Percentiles rank a stretch among this genome's conserved stretches.
Conservation (phyloP, 2,329 filamentous ascomycete genomes). For the Nemania bipapillata region DNA sequence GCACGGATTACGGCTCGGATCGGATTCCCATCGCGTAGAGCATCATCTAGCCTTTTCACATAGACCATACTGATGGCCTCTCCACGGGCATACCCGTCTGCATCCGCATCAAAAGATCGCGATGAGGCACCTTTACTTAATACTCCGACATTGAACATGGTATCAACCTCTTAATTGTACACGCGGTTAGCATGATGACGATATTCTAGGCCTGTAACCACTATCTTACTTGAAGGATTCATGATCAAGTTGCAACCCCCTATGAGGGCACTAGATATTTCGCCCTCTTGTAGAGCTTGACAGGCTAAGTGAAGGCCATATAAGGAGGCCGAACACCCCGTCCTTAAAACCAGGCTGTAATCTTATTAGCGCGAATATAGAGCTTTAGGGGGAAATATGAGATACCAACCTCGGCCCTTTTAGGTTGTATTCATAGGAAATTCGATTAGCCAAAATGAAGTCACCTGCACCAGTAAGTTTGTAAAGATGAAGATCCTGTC, state of each 20-base stretch:
- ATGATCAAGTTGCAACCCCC: constrained; percentile 35
- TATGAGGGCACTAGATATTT: constrained; percentile 35
- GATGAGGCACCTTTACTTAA: constrained; percentile 47
- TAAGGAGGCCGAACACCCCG: constrained; percentile 39
- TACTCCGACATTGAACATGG: constrained; percentile 53
- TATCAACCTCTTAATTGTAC: constrained; percentile 49
- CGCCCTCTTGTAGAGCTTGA: constrained; percentile 33
- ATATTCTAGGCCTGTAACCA: neutral
- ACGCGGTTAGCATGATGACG: constrained; percentile 29
- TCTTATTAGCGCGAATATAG: neutral
- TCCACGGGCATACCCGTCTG: constrained; percentile 63
- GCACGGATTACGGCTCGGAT: constrained; percentile 55
- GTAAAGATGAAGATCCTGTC: constrained; percentile 30
- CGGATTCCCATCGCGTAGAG: constrained; percentile 60
- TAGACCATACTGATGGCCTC: constrained; percentile 60
- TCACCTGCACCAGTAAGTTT: constrained; percentile 35
- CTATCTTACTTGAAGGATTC: constrained; percentile 19
- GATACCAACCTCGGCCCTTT: constrained; percentile 37
- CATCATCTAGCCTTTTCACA: constrained; percentile 60
- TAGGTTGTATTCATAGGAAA: constrained; percentile 40
- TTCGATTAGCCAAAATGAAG: constrained; percentile 41
- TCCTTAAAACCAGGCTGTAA: constrained; percentile 36
- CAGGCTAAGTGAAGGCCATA: constrained; percentile 37
- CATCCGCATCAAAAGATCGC: constrained; percentile 54
- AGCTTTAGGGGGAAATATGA: neutral